Base-by-base conservation (phyloP, 2,329 filamentous ascomycete genomes). In the Pestalotiopsis sp. region DNA sequence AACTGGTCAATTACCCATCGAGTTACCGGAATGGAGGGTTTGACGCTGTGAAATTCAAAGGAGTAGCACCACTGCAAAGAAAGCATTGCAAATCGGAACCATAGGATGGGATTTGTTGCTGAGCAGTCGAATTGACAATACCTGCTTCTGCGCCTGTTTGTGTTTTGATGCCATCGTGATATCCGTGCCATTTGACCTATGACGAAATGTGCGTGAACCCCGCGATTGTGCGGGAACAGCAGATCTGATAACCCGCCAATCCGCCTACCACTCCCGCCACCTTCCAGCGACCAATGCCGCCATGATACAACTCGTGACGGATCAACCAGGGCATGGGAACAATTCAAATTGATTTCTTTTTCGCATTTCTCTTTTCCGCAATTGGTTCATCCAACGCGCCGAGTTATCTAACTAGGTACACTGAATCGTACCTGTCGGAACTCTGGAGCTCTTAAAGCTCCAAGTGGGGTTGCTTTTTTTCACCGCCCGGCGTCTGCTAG, bases 41-140 rank as follows among this genome's bases (percentile, higher is more conserved):
- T 36, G 12, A n/a, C 23, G 57, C 56, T 20, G 49, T n/a, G 41
- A 57, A 58, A 58, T 38, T 38, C n/a, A 36, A 25, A 23, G n/a
- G 38, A 67, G 68, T 64, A 69, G 68, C 68, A 69, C 20, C 20
- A 61, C 65, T 67, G 65, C 68, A 67, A 52, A 56, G 68, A 69
- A 63, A 49, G 61, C 68, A 69, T 49, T 27, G 31, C 65, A 61
- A 36, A 57, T 59, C 64, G 67, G 63, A 69, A 66, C 65, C 58
- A 45, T 63, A 45, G 38, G 38, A 67, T 41, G 57, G 59, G 64
- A 61, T 63, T 62, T 56, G 45, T 67, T 67, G 52, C 59, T 69
- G 63, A 69, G 68, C 68, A 69, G 68, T 69, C 65, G 45, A 69
- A 69, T 64, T 67, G 68, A 69, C 61, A 69, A 57, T 67, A 49